phyloP scores from a whole-genome alignment of 1,284 basidiomycete genomes.

The Microbotryomycetes sp. region DNA sequence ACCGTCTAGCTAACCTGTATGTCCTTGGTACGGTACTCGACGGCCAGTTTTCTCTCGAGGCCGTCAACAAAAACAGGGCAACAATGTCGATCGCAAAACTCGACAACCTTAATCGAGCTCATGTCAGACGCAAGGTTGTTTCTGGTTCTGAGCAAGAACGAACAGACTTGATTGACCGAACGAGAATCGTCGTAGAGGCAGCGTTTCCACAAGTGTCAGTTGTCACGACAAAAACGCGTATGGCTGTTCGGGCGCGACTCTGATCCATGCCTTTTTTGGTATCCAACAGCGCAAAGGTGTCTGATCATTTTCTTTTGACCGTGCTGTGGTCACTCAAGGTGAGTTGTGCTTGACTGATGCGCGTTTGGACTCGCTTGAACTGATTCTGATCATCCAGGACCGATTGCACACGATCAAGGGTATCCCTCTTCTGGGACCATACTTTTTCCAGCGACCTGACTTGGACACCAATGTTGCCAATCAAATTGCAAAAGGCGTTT shows the following conservation, averaged over 20 bases:
- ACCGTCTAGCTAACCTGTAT: not conserved
- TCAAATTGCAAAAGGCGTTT: slow-evolving; percentile 50
- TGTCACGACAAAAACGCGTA: not conserved
- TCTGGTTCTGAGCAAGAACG: slow-evolving; percentile 2
- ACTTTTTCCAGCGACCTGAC: slow-evolving; percentile 66
- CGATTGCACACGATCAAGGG: slow-evolving; percentile 62
- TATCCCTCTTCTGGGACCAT: slow-evolving; percentile 58
- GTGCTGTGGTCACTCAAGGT: not conserved
- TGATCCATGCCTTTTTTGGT: no score
- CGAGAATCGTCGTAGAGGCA: slow-evolving; percentile 5
- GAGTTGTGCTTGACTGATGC: not conserved
- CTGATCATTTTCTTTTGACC: slow-evolving; percentile 2
- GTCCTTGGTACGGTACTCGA: not conserved
- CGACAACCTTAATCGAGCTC: slow-evolving; percentile 67
- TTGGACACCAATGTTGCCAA: slow-evolving; percentile 52
- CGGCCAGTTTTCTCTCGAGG: slow-evolving; percentile 58
- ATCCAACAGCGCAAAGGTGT: not conserved
- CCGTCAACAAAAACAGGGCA: slow-evolving; percentile 65
- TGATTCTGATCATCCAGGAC: slow-evolving; percentile 46
- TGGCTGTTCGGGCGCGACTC: no score
- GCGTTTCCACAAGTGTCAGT: slow-evolving; percentile 2
- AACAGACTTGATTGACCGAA: slow-evolving; percentile 14
- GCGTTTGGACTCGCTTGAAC: not conserved
- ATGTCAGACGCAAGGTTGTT: slow-evolving; percentile 50
- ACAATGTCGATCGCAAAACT: slow-evolving; percentile 64